These are phyloP conservation scores for Eurotiales sp. DNA, from an alignment of 2,329 filamentous ascomycete genomes.

Conservation along the genomic window DNA sequence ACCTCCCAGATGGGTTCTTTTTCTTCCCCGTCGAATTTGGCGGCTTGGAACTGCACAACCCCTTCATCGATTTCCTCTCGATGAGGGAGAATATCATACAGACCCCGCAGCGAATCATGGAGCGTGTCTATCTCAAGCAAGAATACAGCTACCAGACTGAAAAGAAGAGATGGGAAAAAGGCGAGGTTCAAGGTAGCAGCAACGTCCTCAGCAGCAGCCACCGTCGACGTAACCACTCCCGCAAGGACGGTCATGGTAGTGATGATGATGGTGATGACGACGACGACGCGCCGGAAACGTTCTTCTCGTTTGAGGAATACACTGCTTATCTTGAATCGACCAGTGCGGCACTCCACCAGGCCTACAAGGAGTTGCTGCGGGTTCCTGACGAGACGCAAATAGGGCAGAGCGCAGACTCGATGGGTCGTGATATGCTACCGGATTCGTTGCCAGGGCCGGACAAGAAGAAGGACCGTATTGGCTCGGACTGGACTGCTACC, in stretches of 20 bases:
- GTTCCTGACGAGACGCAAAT: conserved; percentile 31
- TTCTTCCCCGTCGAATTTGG: conserved; percentile 52
- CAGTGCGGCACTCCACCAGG: conserved; percentile 25
- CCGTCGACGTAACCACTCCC: no score
- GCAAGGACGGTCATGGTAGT: no score
- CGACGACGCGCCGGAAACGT: conserved; percentile 17
- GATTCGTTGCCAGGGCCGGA: conserved; percentile 2
- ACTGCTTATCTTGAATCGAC: conserved; percentile 31
- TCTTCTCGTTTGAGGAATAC: conserved; percentile 41
- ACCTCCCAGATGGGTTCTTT: conserved; percentile 51
- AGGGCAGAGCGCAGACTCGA: conserved; percentile 26
- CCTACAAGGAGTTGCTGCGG: conserved; percentile 30
- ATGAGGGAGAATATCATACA: conserved; percentile 43
- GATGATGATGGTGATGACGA: conserved; percentile 7
- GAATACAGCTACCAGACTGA: conserved; percentile 53
- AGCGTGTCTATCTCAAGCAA: conserved; percentile 36
- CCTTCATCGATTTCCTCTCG: conserved; percentile 47
- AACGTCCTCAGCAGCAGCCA: not conserved
- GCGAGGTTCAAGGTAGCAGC: conserved; percentile 15
- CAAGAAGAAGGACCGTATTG: conserved; percentile 19
- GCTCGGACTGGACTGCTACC: conserved; percentile 30
- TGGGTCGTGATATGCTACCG: conserved; percentile 21
- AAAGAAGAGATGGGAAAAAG: conserved; percentile 30
- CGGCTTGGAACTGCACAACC: conserved; percentile 49
- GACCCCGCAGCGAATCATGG: conserved; percentile 31